Conservation (phyloP, 495 filamentous ascomycete species). For the Astrothelium subdiscretum region DNA sequence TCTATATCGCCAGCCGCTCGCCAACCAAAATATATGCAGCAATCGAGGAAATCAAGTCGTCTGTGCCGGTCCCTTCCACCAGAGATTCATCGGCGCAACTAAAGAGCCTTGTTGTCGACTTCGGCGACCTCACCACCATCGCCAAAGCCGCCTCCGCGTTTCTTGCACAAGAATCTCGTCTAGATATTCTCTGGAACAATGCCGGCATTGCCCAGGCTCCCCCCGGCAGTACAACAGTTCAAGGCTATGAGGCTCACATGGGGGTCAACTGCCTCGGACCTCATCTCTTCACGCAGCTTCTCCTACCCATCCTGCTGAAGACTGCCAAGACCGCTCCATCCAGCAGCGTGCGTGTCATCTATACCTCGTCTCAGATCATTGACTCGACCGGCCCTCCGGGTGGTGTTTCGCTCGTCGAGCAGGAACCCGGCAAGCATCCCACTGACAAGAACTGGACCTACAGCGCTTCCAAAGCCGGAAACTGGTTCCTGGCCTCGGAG, state of each 20-base stretch:
- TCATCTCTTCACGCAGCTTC: slow-evolving; percentile 34
- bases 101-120: slow-evolving; percentile 32
- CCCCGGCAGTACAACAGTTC: slow-evolving; percentile 20
- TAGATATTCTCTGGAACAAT: slow-evolving; percentile 42
- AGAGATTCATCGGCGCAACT: slow-evolving; percentile 28
- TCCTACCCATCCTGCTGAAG: slow-evolving; percentile 31
- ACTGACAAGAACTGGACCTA: slow-evolving; percentile 17
- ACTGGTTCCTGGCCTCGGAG: slow-evolving; percentile 28
- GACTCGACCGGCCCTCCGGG: slow-evolving; percentile 14
- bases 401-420: slow-evolving; percentile 18
- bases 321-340: slow-evolving; percentile 21
- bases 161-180: slow-evolving; percentile 26
- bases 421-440: background rate
- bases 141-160: slow-evolving; percentile 32
- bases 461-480: slow-evolving; percentile 32
- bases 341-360: slow-evolving; percentile 29
- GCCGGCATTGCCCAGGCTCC: slow-evolving; percentile 37
- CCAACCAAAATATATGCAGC: slow-evolving; percentile 23
- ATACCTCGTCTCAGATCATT: slow-evolving; percentile 21
- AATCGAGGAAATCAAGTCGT: slow-evolving; percentile 26
- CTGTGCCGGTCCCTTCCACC: slow-evolving; percentile 5
- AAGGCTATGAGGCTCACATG: slow-evolving; percentile 34
- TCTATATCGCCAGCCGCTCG: slow-evolving; percentile 41
- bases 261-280: slow-evolving; percentile 37
- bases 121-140: slow-evolving; percentile 36